phyloP scores from a whole-genome alignment of 169 alveolate species.

The Plasmodium sp. region DNA sequence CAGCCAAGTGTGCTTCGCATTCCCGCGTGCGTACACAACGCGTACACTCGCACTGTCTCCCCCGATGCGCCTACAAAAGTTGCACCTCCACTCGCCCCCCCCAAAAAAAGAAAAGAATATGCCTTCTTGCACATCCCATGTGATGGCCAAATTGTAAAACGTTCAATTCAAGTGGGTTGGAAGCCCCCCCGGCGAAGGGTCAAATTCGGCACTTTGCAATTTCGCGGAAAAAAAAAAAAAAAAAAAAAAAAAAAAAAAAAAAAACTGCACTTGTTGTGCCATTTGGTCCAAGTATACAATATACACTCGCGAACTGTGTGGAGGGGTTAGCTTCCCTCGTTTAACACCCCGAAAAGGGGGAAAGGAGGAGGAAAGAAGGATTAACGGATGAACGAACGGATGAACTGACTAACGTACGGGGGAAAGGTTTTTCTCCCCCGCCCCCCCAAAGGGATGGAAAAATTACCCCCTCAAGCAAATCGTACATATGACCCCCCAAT shows the following conservation, averaged over 20 bases:
- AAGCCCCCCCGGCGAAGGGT: neutral
- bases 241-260: too few species aligned
- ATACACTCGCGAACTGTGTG: neutral
- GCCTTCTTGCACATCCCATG: neutral
- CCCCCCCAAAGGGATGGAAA: neutral
- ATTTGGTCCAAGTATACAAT: neutral
- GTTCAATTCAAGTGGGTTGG: neutral
- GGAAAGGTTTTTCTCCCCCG: neutral
- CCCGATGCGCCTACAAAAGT: neutral
- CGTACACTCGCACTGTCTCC: neutral
- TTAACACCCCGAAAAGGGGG: neutral
- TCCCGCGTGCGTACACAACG: neutral
- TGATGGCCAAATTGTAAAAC: neutral
- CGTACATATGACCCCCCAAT: neutral
- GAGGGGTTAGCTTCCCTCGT: neutral
- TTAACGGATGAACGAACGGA: too few species aligned
- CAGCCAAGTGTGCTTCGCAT: neutral
- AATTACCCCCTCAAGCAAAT: neutral
- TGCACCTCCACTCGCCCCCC: neutral
- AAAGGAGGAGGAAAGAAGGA: neutral
- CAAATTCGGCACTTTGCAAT: neutral
- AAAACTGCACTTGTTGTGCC: neutral
- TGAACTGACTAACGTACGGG: neutral
- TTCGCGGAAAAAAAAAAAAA: neutral
- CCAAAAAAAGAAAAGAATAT: neutral